Base-by-base conservation (phyloP, 2,329 filamentous ascomycete species). In the Trichoderma polysporum region DNA sequence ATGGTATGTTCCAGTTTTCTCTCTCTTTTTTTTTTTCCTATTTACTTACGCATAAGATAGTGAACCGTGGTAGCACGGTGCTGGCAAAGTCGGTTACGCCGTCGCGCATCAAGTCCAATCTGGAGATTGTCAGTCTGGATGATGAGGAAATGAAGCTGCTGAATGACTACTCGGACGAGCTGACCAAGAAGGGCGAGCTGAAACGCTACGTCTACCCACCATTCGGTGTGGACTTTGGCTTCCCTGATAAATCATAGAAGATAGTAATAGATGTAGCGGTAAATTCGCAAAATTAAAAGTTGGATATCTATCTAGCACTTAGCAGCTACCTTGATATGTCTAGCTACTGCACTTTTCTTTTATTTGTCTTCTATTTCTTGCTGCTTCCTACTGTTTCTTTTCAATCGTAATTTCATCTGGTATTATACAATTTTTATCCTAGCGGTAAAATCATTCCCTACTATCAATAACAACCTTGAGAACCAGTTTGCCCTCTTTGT, bases 81-180 rank as follows among this genome's bases (percentile, higher is more conserved):
- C 83, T 93, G 31, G 86, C 91, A 73, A 93, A 93, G 79, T 92
- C 89, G 0, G 88, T 91, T 45, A 91, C 85, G 7, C 84, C 85
- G 15, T 83, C 84, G 56, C 85, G 90, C 71, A 92, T 93, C 77
- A 86, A 89, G 74, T 84, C 88, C 73, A 93, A 93, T 79, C 81
- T 85, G 76, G 85, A 89, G 70, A 82, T 92, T 64, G 83, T 91
- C 72, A 82, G 86, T 68, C 85, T 93, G 53, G 87, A 89, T 72
- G 81, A 79, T 7, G 83, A 84, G n/a, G 91, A 93, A 70, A 65
- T 78, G 63, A 84, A 88, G 73, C 84, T 91, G 57, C 79, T 89
- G 15, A 78, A 83, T 71, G 84, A 83, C 59, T 88, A 88, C 76
- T 85, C 85, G 0, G 78, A 80, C 27, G 79, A 81, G 37, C 76